Evolutionary conservation across 441 rosid genomes (phyloP), one percentile per base, ranked within the genome.

Genomic region (Biscutella auriculata): DNA sequence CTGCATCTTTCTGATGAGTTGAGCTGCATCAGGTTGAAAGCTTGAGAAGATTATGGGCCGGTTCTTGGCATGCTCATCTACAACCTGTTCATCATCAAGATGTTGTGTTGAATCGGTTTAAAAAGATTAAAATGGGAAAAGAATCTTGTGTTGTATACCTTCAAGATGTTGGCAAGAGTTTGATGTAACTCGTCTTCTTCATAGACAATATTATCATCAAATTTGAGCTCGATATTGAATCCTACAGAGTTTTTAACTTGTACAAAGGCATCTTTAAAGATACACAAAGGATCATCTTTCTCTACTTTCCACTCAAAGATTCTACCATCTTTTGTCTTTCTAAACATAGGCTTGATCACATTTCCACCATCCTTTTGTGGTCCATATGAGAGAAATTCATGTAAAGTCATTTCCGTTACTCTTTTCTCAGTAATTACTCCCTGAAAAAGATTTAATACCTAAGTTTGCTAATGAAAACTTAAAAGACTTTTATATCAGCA

Each of bases 11-110:
- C 79, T 68, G 10, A 76, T 64, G 50, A 82, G 65, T 42, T 33
- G 62, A 36, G 76, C 81, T 0, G 76, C 85, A 56, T 82, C 85
- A 27, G 88, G 88, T 23, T 80, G 83, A 65, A 82, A 82, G 80
- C 79, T 80, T 0, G 85, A 82, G 65, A 82, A 73, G 15, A 76
- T 44, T 17, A 78, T 39, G 3, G 73, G 55, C 29, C 85, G 73
- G 50, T 62, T 64, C 55, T 63, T 58, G 1, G 77, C 73, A 57
- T 70, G 60, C 26, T 73, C 66, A 56, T 49, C 35, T 19, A 76
- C 79, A 6, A 79, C 80, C 84, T 82, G 51, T 1, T 39, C n/a
- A n/a, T n/a, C n/a, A n/a, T n/a, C n/a, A n/a, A n/a, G n/a, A n/a
- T n/a, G n/a, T n/a, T n/a, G n/a, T n/a, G n/a, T n/a, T n/a, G n/a